These are phyloP conservation scores for Pseudohalonectria lignicola DNA, from an alignment of 2,329 filamentous ascomycete genomes.

Conservation along the genomic window DNA sequence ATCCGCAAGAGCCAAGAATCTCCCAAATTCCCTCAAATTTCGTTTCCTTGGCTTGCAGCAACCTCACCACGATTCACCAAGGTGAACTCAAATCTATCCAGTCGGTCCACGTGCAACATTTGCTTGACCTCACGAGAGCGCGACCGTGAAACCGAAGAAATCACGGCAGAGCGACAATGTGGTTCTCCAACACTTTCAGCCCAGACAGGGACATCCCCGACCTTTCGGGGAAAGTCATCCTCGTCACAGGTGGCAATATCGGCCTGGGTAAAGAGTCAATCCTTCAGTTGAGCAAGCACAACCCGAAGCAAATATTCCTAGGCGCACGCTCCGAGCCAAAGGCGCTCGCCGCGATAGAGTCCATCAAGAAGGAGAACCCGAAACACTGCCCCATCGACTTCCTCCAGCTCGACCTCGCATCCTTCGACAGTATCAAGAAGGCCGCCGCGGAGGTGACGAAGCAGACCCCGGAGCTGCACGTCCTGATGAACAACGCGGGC, in stretches of 20 bases:
- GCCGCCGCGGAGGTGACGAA: constrained; percentile 25
- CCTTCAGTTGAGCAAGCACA: constrained; percentile 27
- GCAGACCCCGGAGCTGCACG: constrained; percentile 23
- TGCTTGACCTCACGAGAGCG: too few species aligned
- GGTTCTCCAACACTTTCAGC: constrained; percentile 15
- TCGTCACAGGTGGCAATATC: constrained; percentile 37
- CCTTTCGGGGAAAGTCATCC: constrained; percentile 27
- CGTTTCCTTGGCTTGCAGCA: too few species aligned
- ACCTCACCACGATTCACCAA: too few species aligned
- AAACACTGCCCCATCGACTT: constrained; percentile 12
- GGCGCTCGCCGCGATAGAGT: constrained; percentile 22
- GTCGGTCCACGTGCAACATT: too few species aligned
- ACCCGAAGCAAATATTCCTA: constrained; percentile 17
- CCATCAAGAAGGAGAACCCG: constrained; percentile 18
- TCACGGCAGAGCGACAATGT: too few species aligned
- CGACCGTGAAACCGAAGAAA: too few species aligned
- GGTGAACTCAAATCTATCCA: too few species aligned
- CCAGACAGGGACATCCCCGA: constrained; percentile 24
- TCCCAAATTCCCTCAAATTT: too few species aligned
- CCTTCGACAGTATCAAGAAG: constrained; percentile 27
- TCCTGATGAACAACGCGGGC: constrained; percentile 34
- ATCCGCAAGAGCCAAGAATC: too few species aligned
- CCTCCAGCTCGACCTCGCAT: constrained; percentile 32
- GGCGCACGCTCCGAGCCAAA: constrained; percentile 23
- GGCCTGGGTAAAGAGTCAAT: constrained; percentile 36